phyloP scores from a whole-genome alignment of 106 monocot genomes.

The Dactylorhiza incarnata region DNA sequence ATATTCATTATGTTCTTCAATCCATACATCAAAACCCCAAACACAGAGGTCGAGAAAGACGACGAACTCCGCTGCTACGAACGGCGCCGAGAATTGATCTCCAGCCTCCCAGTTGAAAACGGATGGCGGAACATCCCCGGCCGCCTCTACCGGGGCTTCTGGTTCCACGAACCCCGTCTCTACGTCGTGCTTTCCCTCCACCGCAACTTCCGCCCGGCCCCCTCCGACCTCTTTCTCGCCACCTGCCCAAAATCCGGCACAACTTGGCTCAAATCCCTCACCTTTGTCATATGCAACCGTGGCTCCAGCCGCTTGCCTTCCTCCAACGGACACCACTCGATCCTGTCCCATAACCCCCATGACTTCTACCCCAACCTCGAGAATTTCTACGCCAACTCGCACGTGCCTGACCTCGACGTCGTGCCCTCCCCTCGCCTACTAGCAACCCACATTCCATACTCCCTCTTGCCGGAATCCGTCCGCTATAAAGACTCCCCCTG shows the following conservation, averaged over 20 bases:
- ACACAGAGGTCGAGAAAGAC: not conserved
- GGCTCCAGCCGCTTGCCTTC: too few relatives aligned
- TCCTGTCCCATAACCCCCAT: constrained; percentile 6
- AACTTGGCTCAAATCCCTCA: constrained; percentile 13
- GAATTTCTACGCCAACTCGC: not conserved
- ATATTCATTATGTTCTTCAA: not conserved
- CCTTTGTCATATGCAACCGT: constrained; percentile 4
- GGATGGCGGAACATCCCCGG: not conserved
- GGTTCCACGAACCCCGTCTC: not conserved
- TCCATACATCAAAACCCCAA: not conserved
- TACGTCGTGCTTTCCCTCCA: not conserved
- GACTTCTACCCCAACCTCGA: constrained; percentile 4
- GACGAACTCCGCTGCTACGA: not conserved
- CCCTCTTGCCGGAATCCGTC: constrained; percentile 17
- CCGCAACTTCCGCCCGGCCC: not conserved
- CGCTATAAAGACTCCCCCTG: constrained; percentile 13
- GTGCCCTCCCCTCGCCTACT: constrained; percentile 9
- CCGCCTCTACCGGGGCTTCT: not conserved
- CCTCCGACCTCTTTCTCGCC: constrained; percentile 2
- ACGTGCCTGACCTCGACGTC: not conserved
- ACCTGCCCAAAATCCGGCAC: constrained; percentile 7
- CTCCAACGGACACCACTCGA: too few relatives aligned
- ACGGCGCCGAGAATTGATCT: not conserved
- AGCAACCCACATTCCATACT: not conserved
- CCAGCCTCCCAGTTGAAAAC: not conserved